Evolutionary conservation across 306 rosid genomes (phyloP), one percentile per base, ranked within the genome.

Genomic region (Casuarina equisetifolia): DNA sequence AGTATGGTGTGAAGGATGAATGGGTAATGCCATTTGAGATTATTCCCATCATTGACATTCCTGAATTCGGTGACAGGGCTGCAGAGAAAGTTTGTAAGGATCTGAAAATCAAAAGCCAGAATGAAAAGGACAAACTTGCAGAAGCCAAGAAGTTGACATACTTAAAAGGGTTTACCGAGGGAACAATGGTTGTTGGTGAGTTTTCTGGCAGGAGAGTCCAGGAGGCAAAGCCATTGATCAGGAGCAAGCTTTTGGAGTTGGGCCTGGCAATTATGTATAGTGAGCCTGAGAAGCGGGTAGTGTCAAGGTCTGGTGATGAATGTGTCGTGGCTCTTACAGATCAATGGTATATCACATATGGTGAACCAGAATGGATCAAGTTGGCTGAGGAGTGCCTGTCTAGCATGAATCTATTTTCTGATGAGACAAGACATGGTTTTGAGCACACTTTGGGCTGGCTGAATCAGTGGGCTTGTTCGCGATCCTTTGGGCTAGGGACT

Each of bases 391-490:
- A 91, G 74, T 93, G 97, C 82, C 79, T 91, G 74, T 79, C 92
- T 44, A 74, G 20, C 79, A 93, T 93, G 97, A 84, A 80, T 78
- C 54, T 89, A 54, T 90, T 80, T 79, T 87, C 88, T n/a, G 97
- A 93, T 10, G 97, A 91, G 89, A 87, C 98, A 20, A 77, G 84
- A 2, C 97, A 91, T 87, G 98, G 97, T 7, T 90, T 93, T 89
- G 96, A 91, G 89, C 97, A 93, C 86, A 93, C 98, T 63, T 82
- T 93, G 82, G 50, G 85, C 79, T 93, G 97, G 97, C 85, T 93
- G 78, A 93, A 91, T 78, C 98, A 93, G 85, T 91, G 98, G 98
- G 98, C 98, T 53, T 93, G 98, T 79, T 93, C 98, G 54, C 85
- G 98, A 39, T 89, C 97, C 12, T 93, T 93, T 82, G 97, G 98